Evolutionary conservation across 2,329 filamentous ascomycete species (phyloP).

Genomic region (Cadophora luteo-olivacea): DNA sequence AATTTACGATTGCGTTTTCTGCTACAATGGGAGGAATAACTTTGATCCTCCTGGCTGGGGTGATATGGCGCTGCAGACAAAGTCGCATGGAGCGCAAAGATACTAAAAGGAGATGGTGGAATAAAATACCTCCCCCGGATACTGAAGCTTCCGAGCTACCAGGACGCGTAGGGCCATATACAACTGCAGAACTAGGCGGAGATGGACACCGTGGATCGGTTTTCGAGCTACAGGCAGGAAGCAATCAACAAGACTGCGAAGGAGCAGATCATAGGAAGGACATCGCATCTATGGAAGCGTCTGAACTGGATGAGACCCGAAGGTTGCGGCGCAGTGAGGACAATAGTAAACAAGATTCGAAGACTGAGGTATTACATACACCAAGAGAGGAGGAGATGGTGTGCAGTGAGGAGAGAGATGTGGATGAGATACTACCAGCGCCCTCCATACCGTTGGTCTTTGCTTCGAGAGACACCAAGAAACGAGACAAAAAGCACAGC

Average conservation of each 20-base stretch:
- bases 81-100: background rate
- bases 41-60: background rate
- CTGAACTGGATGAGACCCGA: background rate
- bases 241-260: background rate
- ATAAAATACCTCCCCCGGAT: background rate
- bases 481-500: background rate
- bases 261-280: background rate
- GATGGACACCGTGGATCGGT: background rate
- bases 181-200: background rate
- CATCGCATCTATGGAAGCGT: background rate
- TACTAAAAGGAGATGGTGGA: background rate
- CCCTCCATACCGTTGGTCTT: background rate
- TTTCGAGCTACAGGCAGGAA: slow-evolving; percentile 1
- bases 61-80: slow-evolving; percentile 3
- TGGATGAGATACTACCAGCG: background rate
- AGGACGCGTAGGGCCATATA: background rate
- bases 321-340: too few species aligned
- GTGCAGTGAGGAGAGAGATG: background rate
- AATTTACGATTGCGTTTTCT: background rate
- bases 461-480: background rate
- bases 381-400: background rate
- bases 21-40: background rate
- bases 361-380: too few species aligned
- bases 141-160: background rate
- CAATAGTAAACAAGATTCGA: background rate